Evolutionary conservation across 345 rosid species (phyloP).

Genomic region (Eucalyptus tenuipes): DNA sequence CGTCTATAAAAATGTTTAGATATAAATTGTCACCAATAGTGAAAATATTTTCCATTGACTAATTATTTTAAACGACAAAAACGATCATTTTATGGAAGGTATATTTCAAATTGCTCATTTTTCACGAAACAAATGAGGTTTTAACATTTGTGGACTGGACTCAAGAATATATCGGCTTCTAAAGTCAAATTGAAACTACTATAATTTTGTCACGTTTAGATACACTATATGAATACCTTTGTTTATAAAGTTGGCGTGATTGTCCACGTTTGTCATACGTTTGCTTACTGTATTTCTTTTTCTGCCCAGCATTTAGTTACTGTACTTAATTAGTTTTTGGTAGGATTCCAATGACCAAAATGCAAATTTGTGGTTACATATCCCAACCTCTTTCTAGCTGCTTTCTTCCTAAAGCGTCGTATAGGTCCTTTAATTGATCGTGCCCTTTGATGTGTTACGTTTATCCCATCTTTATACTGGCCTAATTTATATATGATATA

Average conservation of each 20-base stretch:
- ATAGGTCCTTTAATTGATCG: not conserved
- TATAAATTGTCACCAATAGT: not conserved
- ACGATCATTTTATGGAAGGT: fast-evolving
- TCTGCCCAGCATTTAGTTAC: not conserved
- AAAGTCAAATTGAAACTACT: not conserved
- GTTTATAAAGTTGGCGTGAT: not conserved
- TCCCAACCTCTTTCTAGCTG: not conserved
- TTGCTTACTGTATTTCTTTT: not conserved
- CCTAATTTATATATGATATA: not conserved
- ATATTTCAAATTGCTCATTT: fast-evolving
- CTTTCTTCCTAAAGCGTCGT: not conserved
- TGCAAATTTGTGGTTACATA: not conserved
- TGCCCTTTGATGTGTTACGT: not conserved
- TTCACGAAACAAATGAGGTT: fast-evolving
- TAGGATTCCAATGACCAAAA: not conserved
- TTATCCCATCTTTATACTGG: not conserved
- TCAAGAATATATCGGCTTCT: not conserved
- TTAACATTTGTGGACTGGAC: not conserved
- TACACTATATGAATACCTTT: not conserved
- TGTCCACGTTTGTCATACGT: not conserved
- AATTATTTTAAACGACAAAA: not conserved
- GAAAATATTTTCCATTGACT: not conserved
- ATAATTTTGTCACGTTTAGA: not conserved
- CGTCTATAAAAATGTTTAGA: not conserved
- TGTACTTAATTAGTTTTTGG: not conserved